Evolutionary conservation across 2,329 filamentous ascomycete species (phyloP).

Genomic region (Coniochaeta hoffmannii): DNA sequence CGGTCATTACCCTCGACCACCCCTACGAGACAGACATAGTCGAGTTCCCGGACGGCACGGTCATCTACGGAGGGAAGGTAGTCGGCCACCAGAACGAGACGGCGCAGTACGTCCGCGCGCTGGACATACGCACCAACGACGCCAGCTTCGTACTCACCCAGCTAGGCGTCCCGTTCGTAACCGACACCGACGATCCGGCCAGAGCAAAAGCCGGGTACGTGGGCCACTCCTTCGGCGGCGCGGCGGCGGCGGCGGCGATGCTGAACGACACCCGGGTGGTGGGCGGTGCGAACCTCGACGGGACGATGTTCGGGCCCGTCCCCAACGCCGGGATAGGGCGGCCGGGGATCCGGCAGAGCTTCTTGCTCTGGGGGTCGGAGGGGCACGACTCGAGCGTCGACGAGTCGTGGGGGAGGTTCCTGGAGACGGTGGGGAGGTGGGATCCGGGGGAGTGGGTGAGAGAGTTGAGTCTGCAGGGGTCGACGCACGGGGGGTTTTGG

Average conservation of each 20-base stretch:
- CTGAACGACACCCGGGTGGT: constrained; percentile 20
- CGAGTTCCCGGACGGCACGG: constrained; percentile 27
- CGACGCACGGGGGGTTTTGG: constrained; percentile 21
- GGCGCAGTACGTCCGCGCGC: constrained; percentile 8
- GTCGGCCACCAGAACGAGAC: constrained; percentile 8
- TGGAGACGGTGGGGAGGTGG: constrained; percentile 12
- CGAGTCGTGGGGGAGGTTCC: constrained; percentile 19
- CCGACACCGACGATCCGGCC: neutral
- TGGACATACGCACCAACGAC: constrained; percentile 17
- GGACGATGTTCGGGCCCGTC: constrained; percentile 20
- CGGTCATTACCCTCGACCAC: constrained; percentile 34
- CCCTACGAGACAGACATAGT: constrained; percentile 33
- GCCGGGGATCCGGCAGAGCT: constrained; percentile 12
- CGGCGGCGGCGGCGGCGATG: constrained; percentile 23
- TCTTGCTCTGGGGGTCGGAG: constrained; percentile 22
- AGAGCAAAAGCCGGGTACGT: constrained; percentile 18
- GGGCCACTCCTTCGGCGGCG: constrained; percentile 26
- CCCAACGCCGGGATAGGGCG: constrained; percentile 15
- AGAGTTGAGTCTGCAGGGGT: constrained; percentile 19
- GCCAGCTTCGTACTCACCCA: constrained; percentile 21
- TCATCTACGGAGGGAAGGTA: constrained; percentile 18
- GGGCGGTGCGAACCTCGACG: constrained; percentile 30
- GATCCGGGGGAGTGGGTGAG: constrained; percentile 19
- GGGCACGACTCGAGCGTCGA: constrained; percentile 17
- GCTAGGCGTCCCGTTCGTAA: constrained; percentile 7